Conservation (phyloP, 1,139 yeast species). For the Suhomyces coccinellae region DNA sequence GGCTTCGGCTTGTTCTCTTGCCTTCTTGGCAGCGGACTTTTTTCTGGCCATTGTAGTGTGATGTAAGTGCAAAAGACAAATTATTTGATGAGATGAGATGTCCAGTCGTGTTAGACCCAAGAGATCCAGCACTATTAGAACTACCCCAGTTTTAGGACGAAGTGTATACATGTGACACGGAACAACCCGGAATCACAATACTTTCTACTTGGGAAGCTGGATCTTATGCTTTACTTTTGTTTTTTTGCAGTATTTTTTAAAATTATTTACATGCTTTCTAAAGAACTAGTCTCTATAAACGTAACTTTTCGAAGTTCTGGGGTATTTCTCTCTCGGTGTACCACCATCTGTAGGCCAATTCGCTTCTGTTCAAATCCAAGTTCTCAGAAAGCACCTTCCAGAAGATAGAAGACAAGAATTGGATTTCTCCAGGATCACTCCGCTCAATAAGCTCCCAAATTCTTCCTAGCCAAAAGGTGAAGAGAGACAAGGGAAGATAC, state of each 20-base stretch:
- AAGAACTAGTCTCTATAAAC: background rate
- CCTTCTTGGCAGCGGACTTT: constrained; percentile 83
- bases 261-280: background rate
- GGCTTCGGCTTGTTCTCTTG: constrained; percentile 51
- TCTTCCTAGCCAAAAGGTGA: constrained; percentile 50
- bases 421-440: constrained; percentile 34
- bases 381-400: constrained; percentile 49
- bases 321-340: constrained; percentile 30
- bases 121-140: too few relatives aligned
- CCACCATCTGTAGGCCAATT: constrained; percentile 71
- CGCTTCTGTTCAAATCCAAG: constrained; percentile 60
- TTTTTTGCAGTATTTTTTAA: background rate
- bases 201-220: too few relatives aligned
- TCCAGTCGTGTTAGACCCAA: constrained; percentile 4
- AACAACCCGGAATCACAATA: too few relatives aligned
- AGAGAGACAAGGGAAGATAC: constrained; percentile 46
- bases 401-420: constrained; percentile 29
- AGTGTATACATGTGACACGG: too few relatives aligned
- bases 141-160: background rate
- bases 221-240: too few relatives aligned
- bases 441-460: constrained; percentile 42
- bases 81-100: constrained; percentile 14
- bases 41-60: constrained; percentile 70
- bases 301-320: constrained; percentile 3
- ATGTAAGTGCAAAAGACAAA: background rate